Evolutionary conservation across 1,284 basidiomycete genomes (phyloP), one percentile per base, ranked within the genome.

Genomic region (Trichosporon sp.): DNA sequence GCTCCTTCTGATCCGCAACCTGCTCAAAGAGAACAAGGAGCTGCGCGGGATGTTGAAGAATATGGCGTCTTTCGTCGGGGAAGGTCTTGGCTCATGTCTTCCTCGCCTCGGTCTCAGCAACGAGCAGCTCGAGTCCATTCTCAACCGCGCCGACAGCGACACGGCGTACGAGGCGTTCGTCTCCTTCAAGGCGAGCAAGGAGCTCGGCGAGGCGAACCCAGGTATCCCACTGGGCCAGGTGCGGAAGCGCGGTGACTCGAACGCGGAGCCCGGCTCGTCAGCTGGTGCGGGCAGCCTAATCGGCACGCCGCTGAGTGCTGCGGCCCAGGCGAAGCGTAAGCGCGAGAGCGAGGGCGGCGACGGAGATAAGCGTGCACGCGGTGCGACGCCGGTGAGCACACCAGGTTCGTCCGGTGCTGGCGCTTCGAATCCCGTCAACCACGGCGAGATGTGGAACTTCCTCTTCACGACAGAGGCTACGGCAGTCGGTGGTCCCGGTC

Each of bases 91-190:
- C 81, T 94, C 77, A 80, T 95, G 73, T 87, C 77, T 85, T 2
- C 82, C 91, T 31, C 91, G 92, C 76, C 87, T 94, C 4, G 92
- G 93, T 11, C 90, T 90, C 87, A 91, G 69, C 76, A 89, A 76
- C 74, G 85, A 88, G 67, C 91, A 92, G 77, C 93, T 94, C 79
- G 90, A 92, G 75, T 89, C 89, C 65, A 91, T 91, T 75, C 85
- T 94, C 73, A 92, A 91, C 83, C 90, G 90, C 77, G 89, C 91
- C 1, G 93, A 96, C 83, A 94, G 93, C 0, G 93, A 96, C 80
- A 94, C 93, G 0, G 93, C 93, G 35, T 93, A 91, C 87, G 93
- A 95, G 79, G 91, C 92, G 65, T 94, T 91, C 78, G 89, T 93
- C 73, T 76, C 80, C 3, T 78, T 85, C 61, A 84, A 88, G 38